phyloP scores from a whole-genome alignment of 2,329 filamentous ascomycete genomes.

The Gremmenia infestans region DNA sequence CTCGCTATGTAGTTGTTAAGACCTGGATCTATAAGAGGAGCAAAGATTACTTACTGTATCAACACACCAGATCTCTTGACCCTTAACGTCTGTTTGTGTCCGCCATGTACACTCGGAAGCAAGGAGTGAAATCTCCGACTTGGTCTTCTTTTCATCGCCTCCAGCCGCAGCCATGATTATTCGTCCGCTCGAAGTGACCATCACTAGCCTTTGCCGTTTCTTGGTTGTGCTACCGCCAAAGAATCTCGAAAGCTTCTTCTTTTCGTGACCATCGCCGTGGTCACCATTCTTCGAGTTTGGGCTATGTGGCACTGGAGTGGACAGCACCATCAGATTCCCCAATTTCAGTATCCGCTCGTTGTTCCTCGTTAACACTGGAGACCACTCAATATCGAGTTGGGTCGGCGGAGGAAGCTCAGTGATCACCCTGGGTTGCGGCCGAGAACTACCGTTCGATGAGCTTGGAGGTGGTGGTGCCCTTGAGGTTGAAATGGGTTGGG shows the following conservation, averaged over 20 bases:
- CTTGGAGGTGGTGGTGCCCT: constrained; percentile 32
- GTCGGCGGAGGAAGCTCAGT: constrained; percentile 95
- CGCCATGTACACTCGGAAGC: constrained; percentile 71
- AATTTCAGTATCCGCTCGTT: constrained; percentile 95
- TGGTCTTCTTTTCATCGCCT: constrained; percentile 92
- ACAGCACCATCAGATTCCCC: constrained; percentile 82
- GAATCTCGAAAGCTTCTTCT: constrained; percentile 90
- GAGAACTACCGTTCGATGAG: constrained; percentile 35
- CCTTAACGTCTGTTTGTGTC: constrained; percentile 79
- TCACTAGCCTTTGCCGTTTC: constrained; percentile 86
- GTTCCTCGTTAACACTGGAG: constrained; percentile 80
- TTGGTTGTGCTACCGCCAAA: constrained; percentile 89
- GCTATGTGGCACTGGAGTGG: constrained; percentile 70
- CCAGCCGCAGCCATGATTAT: constrained; percentile 87
- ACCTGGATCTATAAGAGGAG: background rate
- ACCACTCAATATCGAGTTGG: constrained; percentile 98
- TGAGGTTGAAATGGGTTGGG: constrained; percentile 25
- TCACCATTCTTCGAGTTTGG: constrained; percentile 66
- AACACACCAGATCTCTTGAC: constrained; percentile 81
- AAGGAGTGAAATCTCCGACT: constrained; percentile 84
- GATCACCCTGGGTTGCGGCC: constrained; percentile 74
- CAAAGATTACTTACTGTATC: constrained; percentile 70
- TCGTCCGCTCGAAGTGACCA: constrained; percentile 88
- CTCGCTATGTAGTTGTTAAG: constrained; percentile 46
- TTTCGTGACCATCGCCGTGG: constrained; percentile 67